Conservation (phyloP, 129 eudicot species). For the Flaveria bidentis region DNA sequence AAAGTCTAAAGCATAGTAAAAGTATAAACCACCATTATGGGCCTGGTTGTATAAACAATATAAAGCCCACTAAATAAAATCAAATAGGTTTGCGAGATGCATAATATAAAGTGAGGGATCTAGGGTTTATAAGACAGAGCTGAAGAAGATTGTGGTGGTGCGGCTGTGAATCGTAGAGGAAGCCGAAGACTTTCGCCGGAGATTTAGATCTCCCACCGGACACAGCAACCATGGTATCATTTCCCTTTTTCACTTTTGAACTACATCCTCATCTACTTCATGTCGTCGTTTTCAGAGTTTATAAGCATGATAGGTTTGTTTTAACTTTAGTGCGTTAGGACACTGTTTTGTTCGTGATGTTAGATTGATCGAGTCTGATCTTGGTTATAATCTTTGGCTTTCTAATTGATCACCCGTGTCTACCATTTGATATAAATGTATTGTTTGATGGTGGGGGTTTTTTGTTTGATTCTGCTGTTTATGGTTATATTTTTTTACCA, state of each 20-base stretch:
- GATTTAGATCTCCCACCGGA: constrained; percentile 24
- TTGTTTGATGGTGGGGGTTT: neutral
- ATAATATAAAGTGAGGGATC: constrained; percentile 2
- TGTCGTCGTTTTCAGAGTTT: neutral
- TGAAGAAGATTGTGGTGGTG: constrained; percentile 1
- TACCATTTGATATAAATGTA: neutral
- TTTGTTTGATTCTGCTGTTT: neutral
- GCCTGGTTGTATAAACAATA: neutral
- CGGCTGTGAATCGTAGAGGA: constrained; percentile 17
- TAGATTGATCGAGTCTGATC: neutral
- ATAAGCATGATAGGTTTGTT: neutral
- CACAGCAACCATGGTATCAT: constrained; percentile 19
- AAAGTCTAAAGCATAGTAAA: neutral
- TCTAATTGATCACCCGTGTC: neutral
- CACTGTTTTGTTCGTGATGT: neutral
- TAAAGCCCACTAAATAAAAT: constrained; percentile 15
- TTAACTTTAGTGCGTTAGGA: neutral
- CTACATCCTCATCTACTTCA: neutral
- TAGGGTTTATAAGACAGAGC: constrained; percentile 26
- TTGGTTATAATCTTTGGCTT: neutral
- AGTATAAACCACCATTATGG: neutral
- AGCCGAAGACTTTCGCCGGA: constrained; percentile 25
- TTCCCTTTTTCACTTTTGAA: neutral
- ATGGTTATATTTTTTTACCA: neutral
- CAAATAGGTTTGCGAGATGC: constrained; percentile 2